phyloP scores from a whole-genome alignment of 2,329 filamentous ascomycete species.

The Cadophora malorum region DNA sequence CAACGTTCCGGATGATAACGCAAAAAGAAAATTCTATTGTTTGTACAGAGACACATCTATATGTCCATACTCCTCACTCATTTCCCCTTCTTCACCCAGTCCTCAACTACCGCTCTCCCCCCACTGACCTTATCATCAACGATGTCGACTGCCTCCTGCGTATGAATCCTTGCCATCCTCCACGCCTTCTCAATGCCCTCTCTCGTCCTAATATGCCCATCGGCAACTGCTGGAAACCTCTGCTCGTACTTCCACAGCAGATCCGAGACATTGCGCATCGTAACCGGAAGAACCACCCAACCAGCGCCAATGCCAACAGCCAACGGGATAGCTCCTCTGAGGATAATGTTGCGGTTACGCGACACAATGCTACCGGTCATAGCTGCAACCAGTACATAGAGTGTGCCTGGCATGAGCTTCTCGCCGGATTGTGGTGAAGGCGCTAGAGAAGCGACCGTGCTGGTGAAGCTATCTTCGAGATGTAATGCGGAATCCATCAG shows the following conservation, averaged over 20 bases:
- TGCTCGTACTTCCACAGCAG: conserved; percentile 94
- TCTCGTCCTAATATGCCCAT: conserved; percentile 77
- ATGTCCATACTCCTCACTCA: conserved; percentile 30
- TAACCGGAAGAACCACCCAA: conserved; percentile 85
- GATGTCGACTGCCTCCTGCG: conserved; percentile 71
- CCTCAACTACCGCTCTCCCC: conserved; percentile 79
- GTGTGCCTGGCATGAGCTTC: conserved; percentile 83
- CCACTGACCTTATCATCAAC: conserved; percentile 82
- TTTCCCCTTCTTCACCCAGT: conserved; percentile 85
- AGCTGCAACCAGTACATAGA: conserved; percentile 91
- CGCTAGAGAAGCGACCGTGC: conserved; percentile 86
- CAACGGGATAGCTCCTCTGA: conserved; percentile 78
- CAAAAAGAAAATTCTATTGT: conserved; percentile 32
- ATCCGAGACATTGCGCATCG: conserved; percentile 86
- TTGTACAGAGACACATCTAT: conserved; percentile 31
- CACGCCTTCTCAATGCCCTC: conserved; percentile 73
- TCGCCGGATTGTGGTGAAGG: conserved; percentile 86
- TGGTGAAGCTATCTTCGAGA: conserved; percentile 88
- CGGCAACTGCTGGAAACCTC: conserved; percentile 80
- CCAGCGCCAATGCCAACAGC: conserved; percentile 83
- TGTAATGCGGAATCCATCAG: conserved; percentile 81
- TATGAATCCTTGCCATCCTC: conserved; percentile 77
- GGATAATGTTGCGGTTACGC: conserved; percentile 83
- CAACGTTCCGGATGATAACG: background rate
- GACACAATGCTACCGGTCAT: conserved; percentile 95